Percentiles rank a stretch among this genome's conserved stretches.
Conservation (phyloP, 2,329 filamentous ascomycete species). For the Samsoniella hepiali region DNA sequence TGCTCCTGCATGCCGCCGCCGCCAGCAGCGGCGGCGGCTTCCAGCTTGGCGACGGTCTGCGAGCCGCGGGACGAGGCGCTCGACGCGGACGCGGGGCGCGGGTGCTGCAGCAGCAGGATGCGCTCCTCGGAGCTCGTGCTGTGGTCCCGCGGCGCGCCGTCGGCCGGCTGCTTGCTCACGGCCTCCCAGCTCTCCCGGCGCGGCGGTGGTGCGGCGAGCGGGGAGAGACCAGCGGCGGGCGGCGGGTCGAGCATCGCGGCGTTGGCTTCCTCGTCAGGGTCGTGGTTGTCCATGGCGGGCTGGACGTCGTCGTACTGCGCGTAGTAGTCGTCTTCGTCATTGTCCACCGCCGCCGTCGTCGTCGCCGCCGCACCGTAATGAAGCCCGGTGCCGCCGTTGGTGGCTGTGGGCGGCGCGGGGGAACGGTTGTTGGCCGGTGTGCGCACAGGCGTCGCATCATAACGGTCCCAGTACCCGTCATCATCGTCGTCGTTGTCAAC, state of each 20-base stretch:
- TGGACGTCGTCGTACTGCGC: conserved; percentile 75
- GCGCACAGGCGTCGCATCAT: conserved; percentile 66
- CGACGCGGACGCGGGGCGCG: conserved; percentile 50
- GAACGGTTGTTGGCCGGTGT: conserved; percentile 62
- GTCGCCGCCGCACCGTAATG: conserved; percentile 27
- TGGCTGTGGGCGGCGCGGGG: conserved; percentile 50
- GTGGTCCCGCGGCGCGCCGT: conserved; percentile 9
- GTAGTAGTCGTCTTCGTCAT: conserved; percentile 67
- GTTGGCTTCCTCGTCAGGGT: conserved; percentile 65
- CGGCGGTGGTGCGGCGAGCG: conserved; percentile 20
- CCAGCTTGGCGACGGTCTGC: conserved; percentile 58
- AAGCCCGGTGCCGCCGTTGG: conserved; percentile 23
- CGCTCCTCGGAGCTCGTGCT: conserved; percentile 9
- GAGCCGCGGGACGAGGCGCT: conserved; percentile 54
- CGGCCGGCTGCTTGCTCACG: not conserved
- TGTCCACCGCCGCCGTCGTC: not conserved
- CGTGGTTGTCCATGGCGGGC: conserved; percentile 75
- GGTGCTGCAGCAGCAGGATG: conserved; percentile 44
- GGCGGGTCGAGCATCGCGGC: conserved; percentile 35
- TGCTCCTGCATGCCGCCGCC: conserved; percentile 50
- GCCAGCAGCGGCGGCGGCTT: conserved; percentile 43
- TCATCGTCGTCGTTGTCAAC: conserved; percentile 63
- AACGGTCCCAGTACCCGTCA: conserved; percentile 76
- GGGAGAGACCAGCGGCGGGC: conserved; percentile 33
- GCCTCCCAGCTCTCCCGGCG: conserved; percentile 27